A percentile compares a stretch with the other conserved stretches of the same genome.
Conservation (phyloP, 2,329 filamentous ascomycete species). For the Dryadomyces quercivorus region DNA sequence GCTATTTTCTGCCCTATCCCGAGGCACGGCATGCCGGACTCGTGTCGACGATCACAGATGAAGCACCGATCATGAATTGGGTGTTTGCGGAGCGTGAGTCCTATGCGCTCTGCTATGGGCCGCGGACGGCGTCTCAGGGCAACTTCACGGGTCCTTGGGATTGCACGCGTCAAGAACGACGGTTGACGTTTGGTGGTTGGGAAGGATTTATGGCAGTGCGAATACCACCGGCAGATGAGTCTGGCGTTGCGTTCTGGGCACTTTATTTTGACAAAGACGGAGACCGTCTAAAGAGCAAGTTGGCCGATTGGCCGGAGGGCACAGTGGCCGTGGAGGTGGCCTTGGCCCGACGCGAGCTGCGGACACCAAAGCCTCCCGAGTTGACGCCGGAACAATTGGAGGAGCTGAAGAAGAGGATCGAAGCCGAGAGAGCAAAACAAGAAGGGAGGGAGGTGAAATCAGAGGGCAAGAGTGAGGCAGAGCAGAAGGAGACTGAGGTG, state of each 20-base stretch:
- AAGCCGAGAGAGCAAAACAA: not conserved
- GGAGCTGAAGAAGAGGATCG: not conserved
- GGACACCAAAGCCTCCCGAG: constrained; percentile 4
- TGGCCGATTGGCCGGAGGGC: constrained; percentile 23
- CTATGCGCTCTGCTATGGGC: constrained; percentile 33
- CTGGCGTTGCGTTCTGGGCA: constrained; percentile 31
- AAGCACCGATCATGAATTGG: constrained; percentile 38
- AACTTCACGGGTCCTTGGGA: constrained; percentile 36
- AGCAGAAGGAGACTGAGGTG: not conserved
- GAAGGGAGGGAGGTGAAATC: not conserved
- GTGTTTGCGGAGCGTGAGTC: constrained; percentile 33
- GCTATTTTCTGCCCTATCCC: constrained; percentile 46
- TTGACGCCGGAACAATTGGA: constrained; percentile 4
- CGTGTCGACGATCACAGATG: constrained; percentile 34
- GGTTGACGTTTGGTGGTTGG: constrained; percentile 36
- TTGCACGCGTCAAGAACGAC: constrained; percentile 37
- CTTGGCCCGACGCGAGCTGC: constrained; percentile 36
- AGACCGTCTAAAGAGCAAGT: constrained; percentile 29
- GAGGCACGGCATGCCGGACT: constrained; percentile 33
- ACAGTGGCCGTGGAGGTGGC: constrained; percentile 43
- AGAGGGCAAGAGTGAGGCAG: not conserved
- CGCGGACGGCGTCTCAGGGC: constrained; percentile 27
- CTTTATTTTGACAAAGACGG: constrained; percentile 36
- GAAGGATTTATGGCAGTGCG: constrained; percentile 35
- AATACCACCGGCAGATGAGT: constrained; percentile 5